Conservation (phyloP, 805 yeast species). For the Cyberlindnera maclurae region DNA sequence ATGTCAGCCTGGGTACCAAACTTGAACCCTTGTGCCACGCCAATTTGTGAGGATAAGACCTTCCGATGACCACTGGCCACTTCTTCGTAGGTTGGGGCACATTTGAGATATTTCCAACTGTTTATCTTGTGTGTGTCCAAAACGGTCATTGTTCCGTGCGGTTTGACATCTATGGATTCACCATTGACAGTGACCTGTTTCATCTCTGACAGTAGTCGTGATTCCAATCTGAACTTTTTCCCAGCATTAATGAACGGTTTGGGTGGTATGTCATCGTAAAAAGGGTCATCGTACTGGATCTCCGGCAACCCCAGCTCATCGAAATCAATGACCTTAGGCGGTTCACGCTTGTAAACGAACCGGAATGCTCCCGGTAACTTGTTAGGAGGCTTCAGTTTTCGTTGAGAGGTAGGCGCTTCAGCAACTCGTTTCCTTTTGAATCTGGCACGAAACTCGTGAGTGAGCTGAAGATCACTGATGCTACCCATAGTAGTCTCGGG, state of each 20-base stretch:
- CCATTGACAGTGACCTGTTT: constrained; percentile 23
- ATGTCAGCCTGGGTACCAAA: constrained; percentile 28
- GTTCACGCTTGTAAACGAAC: constrained; percentile 7
- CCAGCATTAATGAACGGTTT: constrained; percentile 64
- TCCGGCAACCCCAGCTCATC: constrained; percentile 41
- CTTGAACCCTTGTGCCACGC: constrained; percentile 35
- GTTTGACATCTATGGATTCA: constrained; percentile 6
- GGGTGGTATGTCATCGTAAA: constrained; percentile 43
- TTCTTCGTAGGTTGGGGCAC: constrained; percentile 41
- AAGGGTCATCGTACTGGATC: constrained; percentile 55
- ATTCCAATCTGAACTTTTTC: constrained; percentile 43
- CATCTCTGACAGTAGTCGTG: constrained; percentile 30
- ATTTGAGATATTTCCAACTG: constrained; percentile 38
- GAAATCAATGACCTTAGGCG: constrained; percentile 30
- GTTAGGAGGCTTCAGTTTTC: background rate
- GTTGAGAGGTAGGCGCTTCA: background rate
- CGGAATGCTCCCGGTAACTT: background rate
- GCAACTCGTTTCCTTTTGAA: background rate
- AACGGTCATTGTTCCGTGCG: background rate
- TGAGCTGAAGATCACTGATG: constrained; percentile 1
- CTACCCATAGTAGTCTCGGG: constrained; percentile 6
- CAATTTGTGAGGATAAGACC: constrained; percentile 43
- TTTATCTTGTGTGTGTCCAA: constrained; percentile 1
- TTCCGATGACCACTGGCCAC: constrained; percentile 19
- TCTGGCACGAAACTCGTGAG: constrained; percentile 1